These are phyloP conservation scores for Eucalyptus sp. DNA, from an alignment of 345 rosid genomes.

Conservation along the genomic window DNA sequence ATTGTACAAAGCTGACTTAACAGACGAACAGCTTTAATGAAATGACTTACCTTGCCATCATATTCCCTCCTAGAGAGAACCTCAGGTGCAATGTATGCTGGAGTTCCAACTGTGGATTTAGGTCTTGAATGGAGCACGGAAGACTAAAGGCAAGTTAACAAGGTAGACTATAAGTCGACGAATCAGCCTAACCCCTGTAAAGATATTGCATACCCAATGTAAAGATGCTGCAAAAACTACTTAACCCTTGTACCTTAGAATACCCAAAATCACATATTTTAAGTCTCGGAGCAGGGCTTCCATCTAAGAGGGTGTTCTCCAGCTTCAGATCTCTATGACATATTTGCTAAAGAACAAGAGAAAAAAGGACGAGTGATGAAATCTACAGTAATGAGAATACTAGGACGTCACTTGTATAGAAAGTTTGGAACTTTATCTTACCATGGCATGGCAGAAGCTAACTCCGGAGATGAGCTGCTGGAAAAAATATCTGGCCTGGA, in stretches of 20 bases:
- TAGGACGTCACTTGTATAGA: neutral
- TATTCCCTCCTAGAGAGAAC: conserved; percentile 38
- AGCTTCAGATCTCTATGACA: conserved; percentile 82
- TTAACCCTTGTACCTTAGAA: conserved; percentile 32
- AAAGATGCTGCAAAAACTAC: neutral
- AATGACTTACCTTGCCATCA: conserved; percentile 35
- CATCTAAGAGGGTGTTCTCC: conserved; percentile 80
- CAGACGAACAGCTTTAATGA: neutral
- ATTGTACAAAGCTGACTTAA: neutral
- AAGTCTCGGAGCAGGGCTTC: conserved; percentile 79
- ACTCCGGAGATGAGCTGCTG: conserved; percentile 92
- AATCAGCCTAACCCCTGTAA: neutral
- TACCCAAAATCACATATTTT: conserved; percentile 90
- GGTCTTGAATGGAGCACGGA: conserved; percentile 48
- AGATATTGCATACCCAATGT: neutral
- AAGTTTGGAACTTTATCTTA: neutral
- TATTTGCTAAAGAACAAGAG: conserved; percentile 30
- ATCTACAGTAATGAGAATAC: neutral
- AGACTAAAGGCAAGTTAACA: conserved; percentile 11
- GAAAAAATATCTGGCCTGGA: conserved; percentile 63
- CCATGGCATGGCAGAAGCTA: conserved; percentile 76
- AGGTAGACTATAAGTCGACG: neutral
- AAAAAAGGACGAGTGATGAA: neutral
- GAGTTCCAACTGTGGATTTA: conserved; percentile 48
- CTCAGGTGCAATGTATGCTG: conserved; percentile 52